phyloP scores from a whole-genome alignment of 2,329 filamentous ascomycete genomes.

The Scytalidium lignicola region DNA sequence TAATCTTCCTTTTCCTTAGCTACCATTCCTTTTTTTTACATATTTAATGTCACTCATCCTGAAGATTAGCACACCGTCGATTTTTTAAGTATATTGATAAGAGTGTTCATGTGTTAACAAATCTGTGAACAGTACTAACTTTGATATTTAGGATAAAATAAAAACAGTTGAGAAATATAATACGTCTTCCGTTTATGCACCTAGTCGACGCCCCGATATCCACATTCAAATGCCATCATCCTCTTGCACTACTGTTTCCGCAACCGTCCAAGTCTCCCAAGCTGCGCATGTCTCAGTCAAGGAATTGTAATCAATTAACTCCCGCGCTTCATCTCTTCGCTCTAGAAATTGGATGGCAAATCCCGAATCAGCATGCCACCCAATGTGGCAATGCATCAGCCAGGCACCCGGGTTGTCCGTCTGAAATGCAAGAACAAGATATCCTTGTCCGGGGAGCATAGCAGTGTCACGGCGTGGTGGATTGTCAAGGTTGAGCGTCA shows the following conservation, averaged over 20 bases:
- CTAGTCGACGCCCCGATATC: too few species aligned
- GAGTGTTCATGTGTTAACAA: not conserved
- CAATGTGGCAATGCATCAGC: constrained; percentile 30
- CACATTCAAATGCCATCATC: constrained; percentile 22
- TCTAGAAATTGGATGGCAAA: constrained; percentile 47
- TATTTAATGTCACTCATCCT: too few species aligned
- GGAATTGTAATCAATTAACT: constrained; percentile 12
- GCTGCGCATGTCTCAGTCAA: constrained; percentile 23
- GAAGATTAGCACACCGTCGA: too few species aligned
- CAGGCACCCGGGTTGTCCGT: constrained; percentile 25
- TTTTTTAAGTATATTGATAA: too few species aligned
- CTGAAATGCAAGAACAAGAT: constrained; percentile 21
- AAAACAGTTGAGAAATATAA: too few species aligned
- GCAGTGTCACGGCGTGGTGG: constrained; percentile 47
- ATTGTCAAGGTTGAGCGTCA: constrained; percentile 28
- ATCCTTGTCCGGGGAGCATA: constrained; percentile 32
- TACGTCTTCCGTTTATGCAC: too few species aligned
- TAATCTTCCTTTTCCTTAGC: too few species aligned
- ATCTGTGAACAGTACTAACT: too few species aligned
- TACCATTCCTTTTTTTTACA: too few species aligned
- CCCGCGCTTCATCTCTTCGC: constrained; percentile 10
- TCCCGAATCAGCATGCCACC: constrained; percentile 50
- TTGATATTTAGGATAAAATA: too few species aligned
- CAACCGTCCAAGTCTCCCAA: constrained; percentile 21
- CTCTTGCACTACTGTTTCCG: constrained; percentile 1